Evolutionary conservation across 2,329 filamentous ascomycete species (phyloP).

Genomic region (Xylaria polymorpha): DNA sequence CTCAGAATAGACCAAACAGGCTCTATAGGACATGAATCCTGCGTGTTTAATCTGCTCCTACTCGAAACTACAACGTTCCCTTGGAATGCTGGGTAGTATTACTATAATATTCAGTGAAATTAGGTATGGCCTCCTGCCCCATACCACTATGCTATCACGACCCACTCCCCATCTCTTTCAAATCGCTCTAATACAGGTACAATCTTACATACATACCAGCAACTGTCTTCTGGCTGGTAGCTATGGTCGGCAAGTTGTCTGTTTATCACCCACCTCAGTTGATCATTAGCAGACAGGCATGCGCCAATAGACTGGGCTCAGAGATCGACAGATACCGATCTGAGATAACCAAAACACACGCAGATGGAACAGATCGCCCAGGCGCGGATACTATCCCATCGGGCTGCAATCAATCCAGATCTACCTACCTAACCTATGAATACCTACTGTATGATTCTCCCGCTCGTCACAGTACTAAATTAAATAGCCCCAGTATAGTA

Average conservation of each 20-base stretch:
- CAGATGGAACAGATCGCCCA: conserved; percentile 12
- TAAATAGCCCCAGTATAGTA: background rate
- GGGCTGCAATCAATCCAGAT: conserved; percentile 1
- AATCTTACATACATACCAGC: conserved; percentile 5
- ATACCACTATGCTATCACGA: conserved; percentile 17
- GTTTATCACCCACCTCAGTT: background rate
- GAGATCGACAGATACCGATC: conserved; percentile 14
- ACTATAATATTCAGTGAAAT: conserved; percentile 28
- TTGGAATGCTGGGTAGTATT: background rate
- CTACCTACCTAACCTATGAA: background rate
- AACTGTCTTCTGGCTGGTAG: background rate
- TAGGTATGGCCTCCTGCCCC: conserved; percentile 22
- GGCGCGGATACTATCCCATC: background rate
- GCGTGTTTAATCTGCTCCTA: background rate
- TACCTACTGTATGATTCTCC: background rate
- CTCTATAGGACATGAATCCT: conserved; percentile 1
- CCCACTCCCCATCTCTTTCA: conserved; percentile 15
- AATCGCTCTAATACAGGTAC: background rate
- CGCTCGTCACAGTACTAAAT: conserved; percentile 3
- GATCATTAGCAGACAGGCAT: background rate
- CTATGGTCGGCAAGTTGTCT: background rate
- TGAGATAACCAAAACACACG: conserved; percentile 7
- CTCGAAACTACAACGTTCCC: background rate
- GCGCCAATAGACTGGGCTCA: background rate
- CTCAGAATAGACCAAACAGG: background rate